Percentiles rank a stretch among this genome's conserved stretches.
Conservation (phyloP, 148 eudicot species). For the Vaccinium macrocarpon region DNA sequence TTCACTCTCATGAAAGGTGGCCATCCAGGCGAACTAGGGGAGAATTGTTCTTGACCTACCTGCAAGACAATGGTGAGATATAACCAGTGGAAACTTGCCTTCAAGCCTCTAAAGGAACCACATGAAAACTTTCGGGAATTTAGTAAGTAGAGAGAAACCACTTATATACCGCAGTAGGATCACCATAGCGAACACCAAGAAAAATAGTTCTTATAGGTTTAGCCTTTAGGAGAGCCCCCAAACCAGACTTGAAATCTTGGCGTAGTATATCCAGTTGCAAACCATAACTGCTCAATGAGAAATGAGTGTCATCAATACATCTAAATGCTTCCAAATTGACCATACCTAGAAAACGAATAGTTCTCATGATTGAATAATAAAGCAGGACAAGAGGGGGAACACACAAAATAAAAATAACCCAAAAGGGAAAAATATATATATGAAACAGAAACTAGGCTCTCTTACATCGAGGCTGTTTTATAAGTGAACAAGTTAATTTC, state of each 20-base stretch:
- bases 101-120: constrained; percentile 15
- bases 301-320: constrained; percentile 8
- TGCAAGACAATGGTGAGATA: constrained; percentile 30
- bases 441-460: constrained; percentile 14
- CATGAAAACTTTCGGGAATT: not conserved
- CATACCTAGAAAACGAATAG: not conserved
- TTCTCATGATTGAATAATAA: constrained; percentile 7
- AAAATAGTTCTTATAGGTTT: constrained; percentile 87
- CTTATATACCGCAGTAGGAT: constrained; percentile 82
- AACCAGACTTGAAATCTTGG: constrained; percentile 90
- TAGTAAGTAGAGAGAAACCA: not conserved
- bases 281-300: constrained; percentile 50
- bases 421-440: not conserved
- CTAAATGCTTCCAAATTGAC: not conserved
- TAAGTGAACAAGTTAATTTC: constrained; percentile 95
- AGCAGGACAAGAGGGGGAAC: not conserved
- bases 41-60: constrained; percentile 98
- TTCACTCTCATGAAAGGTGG: constrained; percentile 99
- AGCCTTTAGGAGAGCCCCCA: constrained; percentile 75
- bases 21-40: constrained; percentile 98
- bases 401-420: not conserved
- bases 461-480: constrained; percentile 74
- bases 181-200: constrained; percentile 94
- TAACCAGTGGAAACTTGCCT: not conserved
- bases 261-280: constrained; percentile 85